Percentiles rank a stretch among this genome's conserved stretches.
phyloP scores from a whole-genome alignment of 345 rosid species.

The Angophora floribunda region DNA sequence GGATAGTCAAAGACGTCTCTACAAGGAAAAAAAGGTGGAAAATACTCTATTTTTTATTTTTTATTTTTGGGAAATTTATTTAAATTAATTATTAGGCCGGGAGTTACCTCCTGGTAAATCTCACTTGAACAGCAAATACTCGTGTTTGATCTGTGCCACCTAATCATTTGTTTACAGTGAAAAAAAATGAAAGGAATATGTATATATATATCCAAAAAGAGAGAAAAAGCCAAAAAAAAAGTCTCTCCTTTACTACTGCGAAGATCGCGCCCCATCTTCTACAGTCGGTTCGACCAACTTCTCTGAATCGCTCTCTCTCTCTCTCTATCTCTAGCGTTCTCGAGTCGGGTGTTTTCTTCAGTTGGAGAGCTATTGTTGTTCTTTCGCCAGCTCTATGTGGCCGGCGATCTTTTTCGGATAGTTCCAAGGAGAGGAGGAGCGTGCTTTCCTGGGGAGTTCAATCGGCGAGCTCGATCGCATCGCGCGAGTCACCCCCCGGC shows the following conservation, averaged over 20 bases:
- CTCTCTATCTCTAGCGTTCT: neutral
- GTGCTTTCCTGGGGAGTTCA: neutral
- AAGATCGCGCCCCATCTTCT: neutral
- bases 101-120: neutral
- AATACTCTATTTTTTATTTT: neutral
- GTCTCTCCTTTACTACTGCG: neutral
- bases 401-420: neutral
- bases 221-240: neutral
- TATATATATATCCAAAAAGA: neutral
- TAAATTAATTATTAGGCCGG: neutral
- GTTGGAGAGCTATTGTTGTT: neutral
- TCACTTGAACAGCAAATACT: neutral
- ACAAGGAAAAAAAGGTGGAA: neutral
- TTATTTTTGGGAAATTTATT: neutral
- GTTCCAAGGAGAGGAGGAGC: neutral
- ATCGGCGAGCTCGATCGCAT: neutral
- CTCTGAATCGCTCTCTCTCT: neutral
- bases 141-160: neutral
- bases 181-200: accelerated
- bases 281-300: neutral
- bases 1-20: neutral
- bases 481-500: neutral
- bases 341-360: neutral
- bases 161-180: neutral
- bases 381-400: neutral